These are phyloP conservation scores for Vaccinium darrowii DNA, from an alignment of 148 eudicot species.

Conservation along the genomic window DNA sequence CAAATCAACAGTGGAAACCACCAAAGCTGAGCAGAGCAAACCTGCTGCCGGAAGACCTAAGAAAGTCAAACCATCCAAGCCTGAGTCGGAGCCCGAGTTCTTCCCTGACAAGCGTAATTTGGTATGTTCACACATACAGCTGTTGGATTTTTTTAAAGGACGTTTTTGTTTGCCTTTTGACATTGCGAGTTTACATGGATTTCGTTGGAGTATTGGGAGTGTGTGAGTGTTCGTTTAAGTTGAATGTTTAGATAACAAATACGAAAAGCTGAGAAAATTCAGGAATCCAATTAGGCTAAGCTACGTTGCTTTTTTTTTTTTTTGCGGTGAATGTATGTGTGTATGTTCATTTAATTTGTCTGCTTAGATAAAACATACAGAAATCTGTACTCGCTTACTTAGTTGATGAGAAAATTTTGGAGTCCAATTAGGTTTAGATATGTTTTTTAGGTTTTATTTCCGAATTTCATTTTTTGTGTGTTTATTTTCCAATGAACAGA, in stretches of 20 bases:
- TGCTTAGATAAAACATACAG: not conserved
- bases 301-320: not conserved
- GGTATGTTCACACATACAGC: slow-evolving; percentile 33
- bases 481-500: not conserved
- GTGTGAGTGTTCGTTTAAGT: too few relatives aligned
- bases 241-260: not conserved
- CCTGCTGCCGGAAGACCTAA: slow-evolving; percentile 22
- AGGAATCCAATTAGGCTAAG: not conserved
- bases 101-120: slow-evolving; percentile 76
- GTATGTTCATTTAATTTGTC: not conserved
- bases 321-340: not conserved
- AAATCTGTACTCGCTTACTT: not conserved
- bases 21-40: slow-evolving; percentile 10
- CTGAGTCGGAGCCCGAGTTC: slow-evolving; percentile 58
- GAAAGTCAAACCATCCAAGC: slow-evolving; percentile 37
- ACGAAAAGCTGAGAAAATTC: not conserved
- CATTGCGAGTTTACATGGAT: not conserved
- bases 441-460: not conserved
- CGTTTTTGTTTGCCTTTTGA: not conserved
- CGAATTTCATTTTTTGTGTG: not conserved
- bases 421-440: not conserved
- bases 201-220: not conserved
- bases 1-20: slow-evolving; percentile 15
- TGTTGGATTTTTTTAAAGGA: not conserved
- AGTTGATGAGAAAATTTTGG: not conserved